Evolutionary conservation across 371 early-diverging fungal species (phyloP), one percentile per base, ranked within the genome.

Genomic region (Apophysomyces ossiformis): DNA sequence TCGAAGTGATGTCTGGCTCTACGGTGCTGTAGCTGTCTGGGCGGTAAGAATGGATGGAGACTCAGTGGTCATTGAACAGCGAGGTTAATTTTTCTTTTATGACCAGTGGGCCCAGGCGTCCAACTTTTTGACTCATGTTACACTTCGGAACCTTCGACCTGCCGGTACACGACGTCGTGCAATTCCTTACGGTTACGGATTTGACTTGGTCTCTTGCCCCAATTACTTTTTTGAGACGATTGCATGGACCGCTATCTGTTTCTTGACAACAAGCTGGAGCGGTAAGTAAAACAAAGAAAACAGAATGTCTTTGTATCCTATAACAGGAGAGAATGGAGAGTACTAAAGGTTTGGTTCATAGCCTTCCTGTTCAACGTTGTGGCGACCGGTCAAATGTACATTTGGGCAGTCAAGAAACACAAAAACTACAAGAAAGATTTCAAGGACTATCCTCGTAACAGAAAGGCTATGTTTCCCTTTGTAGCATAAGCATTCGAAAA

Each of bases 381-480:
- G 44, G 93, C 93, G 26, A 86, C 90, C 32, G 93, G 79, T 45
- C 96, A 96, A 79, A 96, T 97, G 95, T 93, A 91, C 71, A 37
- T 93, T n/a, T 98, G 98, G 98, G 97, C 98, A 7, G 73, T 94
- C 69, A 96, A 97, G 87, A 98, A 98, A 85, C 97, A 97, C 85
- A 89, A 88, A 75, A 85, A 86, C 50, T 98, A 98, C 79, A 82
- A 73, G 62, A 93, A 92, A 68, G 98, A 98, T 69, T 98, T 98
- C 81, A 85, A 90, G 15, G 87, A 92, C 69, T 98, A 97, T 69
- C 98, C 98, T 66, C 91, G 90, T 70, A 85, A 86, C 69, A 89
- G 98, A 76, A 94, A 90, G 73, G 90, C 93, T 60, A 87, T 97
- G 77, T 83, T 98, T 78, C 98, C 98, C n/a, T 93, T 91, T 66